Evolutionary conservation across 805 yeast genomes (phyloP), one percentile per base, ranked within the genome.

Genomic region (Cyberlindnera meyerae): DNA sequence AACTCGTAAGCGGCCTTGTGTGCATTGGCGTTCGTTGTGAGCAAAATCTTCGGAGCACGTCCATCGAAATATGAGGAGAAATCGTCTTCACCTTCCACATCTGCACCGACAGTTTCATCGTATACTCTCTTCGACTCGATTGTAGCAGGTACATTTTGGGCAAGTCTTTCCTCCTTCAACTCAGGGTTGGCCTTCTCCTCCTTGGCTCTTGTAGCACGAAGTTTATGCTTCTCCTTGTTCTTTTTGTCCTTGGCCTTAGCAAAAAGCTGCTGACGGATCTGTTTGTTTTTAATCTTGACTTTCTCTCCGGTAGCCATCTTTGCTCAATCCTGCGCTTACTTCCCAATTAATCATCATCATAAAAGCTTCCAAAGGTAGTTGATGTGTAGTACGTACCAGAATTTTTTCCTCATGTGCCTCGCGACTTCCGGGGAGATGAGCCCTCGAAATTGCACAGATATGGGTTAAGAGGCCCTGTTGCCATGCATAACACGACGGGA

Each of bases 21-120:
- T 12, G 97, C 96, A 49, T 78, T 71, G 27, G 85, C 85, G 60
- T 79, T 87, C 7, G 98, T 93, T 7, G 98, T 93, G 37, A 93
- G 65, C 38, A 93, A 68, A 31, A 93, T 83, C 60, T 93, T 93
- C 31, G 98, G 97, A 22, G 45, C 52, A 35, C 52, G 52, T 18
- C 55, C 56, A 37, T 52, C 56, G 21, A 49, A 49, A 18, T 53
- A 55, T 5, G 54, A 44, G 18, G 49, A 46, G 42, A 53, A 50
- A 42, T 48, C 56, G 36, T 51, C 57, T 26, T 61, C 50, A 24
- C 59, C 59, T 34, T 47, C 57, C 8, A 46, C 51, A 20, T 51
- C 57, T 2, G 45, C 45, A 21, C 52, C 56, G 16, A 48, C 49
- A 13, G 57, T 42, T 36, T 48, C 51, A 45, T 48, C 57, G 37